These are phyloP conservation scores for Annulohypoxylon moriforme DNA, from an alignment of 495 filamentous ascomycete genomes.

Conservation along the genomic window DNA sequence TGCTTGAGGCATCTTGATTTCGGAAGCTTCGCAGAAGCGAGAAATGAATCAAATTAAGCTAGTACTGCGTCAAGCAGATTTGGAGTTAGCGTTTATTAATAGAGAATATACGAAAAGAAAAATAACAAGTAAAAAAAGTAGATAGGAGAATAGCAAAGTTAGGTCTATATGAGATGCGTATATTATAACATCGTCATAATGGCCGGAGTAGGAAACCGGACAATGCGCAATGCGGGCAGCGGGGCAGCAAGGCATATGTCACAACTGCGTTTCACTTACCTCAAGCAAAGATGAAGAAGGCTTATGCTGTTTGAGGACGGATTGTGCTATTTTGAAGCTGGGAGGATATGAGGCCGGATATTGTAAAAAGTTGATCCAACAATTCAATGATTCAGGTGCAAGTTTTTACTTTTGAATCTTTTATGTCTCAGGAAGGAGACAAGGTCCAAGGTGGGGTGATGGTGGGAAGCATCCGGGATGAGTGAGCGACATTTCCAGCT, in stretches of 20 bases:
- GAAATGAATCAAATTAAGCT: not conserved
- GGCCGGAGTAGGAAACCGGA: not conserved
- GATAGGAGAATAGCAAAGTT: conserved; percentile 40
- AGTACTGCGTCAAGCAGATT: conserved; percentile 27
- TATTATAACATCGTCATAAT: conserved; percentile 21
- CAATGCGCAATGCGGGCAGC: conserved; percentile 1
- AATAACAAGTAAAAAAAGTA: conserved; percentile 15
- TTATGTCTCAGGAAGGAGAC: not conserved
- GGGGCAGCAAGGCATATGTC: conserved; percentile 30
- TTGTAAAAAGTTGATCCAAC: conserved; percentile 10
- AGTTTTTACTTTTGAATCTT: conserved; percentile 4
- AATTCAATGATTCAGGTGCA: not conserved
- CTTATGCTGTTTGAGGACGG: conserved; percentile 6
- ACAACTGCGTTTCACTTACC: conserved; percentile 38
- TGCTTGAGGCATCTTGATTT: conserved; percentile 70
- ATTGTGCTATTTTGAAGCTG: not conserved
- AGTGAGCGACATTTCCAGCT: conserved; percentile 36
- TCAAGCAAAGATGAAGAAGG: conserved; percentile 7
- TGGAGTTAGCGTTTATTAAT: conserved; percentile 31
- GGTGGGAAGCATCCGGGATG: conserved; percentile 20
- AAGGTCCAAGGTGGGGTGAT: conserved; percentile 1
- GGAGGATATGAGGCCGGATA: conserved; percentile 20
- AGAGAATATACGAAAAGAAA: conserved; percentile 14
- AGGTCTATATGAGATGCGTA: conserved; percentile 24
- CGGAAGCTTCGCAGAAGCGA: not conserved